Evolutionary conservation across 2,329 filamentous ascomycete genomes (phyloP).

Genomic region (Ophiostoma australiae): DNA sequence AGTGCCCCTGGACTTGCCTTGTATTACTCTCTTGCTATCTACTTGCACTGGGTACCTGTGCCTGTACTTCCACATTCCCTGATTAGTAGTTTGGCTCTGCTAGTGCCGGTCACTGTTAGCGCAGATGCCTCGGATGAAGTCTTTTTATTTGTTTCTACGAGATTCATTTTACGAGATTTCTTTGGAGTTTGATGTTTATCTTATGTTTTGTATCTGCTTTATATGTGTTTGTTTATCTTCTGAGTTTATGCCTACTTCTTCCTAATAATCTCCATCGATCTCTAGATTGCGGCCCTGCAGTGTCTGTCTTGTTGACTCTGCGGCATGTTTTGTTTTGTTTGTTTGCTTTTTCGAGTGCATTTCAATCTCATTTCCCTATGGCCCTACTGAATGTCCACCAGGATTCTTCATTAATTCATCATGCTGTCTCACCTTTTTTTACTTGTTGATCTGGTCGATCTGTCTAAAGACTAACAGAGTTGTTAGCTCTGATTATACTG

Average conservation of each 20-base stretch:
- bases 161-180: too few relatives aligned
- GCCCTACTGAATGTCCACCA: not conserved
- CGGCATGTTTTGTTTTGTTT: slow-evolving; percentile 4
- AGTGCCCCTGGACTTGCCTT: not conserved
- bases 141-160: not conserved
- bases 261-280: not conserved
- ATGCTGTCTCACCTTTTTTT: not conserved
- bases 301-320: not conserved
- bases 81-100: not conserved
- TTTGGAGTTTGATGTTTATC: too few relatives aligned
- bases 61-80: not conserved
- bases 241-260: too few relatives aligned
- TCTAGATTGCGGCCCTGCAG: not conserved
- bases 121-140: not conserved
- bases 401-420: not conserved
- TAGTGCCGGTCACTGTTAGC: not conserved
- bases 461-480: not conserved
- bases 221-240: too few relatives aligned
- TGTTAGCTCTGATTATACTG: too few relatives aligned
- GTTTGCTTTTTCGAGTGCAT: not conserved
- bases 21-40: not conserved
- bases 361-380: not conserved
- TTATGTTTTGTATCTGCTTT: too few relatives aligned
- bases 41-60: not conserved
- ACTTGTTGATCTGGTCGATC: not conserved